Evolutionary conservation across 306 rosid species (phyloP).

Genomic region (Castanea crenata): DNA sequence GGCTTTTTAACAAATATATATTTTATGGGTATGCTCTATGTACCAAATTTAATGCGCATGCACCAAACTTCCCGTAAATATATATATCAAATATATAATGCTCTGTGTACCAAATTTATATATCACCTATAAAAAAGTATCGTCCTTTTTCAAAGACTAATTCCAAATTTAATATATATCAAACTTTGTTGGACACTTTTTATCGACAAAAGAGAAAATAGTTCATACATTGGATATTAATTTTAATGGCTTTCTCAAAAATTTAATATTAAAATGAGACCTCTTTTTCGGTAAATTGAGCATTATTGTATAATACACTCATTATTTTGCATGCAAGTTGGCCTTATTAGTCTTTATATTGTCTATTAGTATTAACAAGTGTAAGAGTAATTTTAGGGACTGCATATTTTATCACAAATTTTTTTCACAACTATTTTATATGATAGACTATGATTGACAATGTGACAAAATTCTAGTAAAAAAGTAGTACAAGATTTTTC

Average conservation of each 20-base stretch:
- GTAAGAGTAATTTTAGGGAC: background rate
- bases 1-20: background rate
- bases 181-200: no score
- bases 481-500: no score
- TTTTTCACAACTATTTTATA: no score
- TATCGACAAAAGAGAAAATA: no score
- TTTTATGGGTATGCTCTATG: no score
- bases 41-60: background rate
- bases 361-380: background rate
- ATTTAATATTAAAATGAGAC: background rate
- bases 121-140: background rate
- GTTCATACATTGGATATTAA: background rate
- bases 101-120: background rate
- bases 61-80: background rate
- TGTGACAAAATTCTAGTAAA: no score
- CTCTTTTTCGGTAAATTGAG: background rate
- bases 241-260: background rate
- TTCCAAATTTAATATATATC: background rate
- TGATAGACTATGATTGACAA: no score
- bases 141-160: background rate
- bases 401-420: no score
- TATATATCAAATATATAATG: no score
- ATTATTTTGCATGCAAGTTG: conserved; percentile 13
- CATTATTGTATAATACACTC: background rate
- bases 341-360: background rate